Evolutionary conservation across 78 protist genomes (phyloP), one percentile per base, ranked within the genome.

Genomic region (Tieghemostelium lacteum): DNA sequence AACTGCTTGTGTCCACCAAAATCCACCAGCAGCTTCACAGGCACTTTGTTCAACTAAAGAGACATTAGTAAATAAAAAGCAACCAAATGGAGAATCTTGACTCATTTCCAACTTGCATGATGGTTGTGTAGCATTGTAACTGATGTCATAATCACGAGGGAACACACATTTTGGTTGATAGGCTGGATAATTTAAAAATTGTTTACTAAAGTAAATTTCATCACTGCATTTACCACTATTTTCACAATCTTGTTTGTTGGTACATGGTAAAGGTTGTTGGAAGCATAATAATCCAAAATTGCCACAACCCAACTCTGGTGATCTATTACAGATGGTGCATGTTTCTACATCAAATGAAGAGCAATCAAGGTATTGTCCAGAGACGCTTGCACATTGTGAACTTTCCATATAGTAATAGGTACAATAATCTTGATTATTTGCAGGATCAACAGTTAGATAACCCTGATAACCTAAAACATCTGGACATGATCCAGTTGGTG

Each of bases 161-260:
- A 39, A 52, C 5, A 58, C 1, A 58, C 91, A 83, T 50, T 80
- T 80, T 20, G 88, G 88, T 65, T 60, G 50, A 54, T 55, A 54
- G 16, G 70, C 14, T 54, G 75, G 58, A 67, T 69, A 66, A 10
- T 34, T 2, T 14, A 12, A n/a, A 8, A 55, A 12, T 24, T 17
- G 0, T 20, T 5, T 19, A 2, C 8, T 3, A 17, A 67, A 80
- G 50, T 58, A 83, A 12, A 8, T 58, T n/a, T 26, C 10, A 36
- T 83, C 91, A 4, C 40, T 16, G 45, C 91, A 83, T 29, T 55
- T 0, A 20, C 55, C 91, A 2, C 72, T 16, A 3, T 4, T 7
- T 39, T 78, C 77, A 60, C 91, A 83, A 19, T 52, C 31, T 0
- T 7, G 26, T 45, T 69, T 1, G 2, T 39, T 69, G 0, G 36